A percentile compares a stretch with the other conserved stretches of the same genome.
phyloP scores from a whole-genome alignment of 2,329 filamentous ascomycete species.

The Exophiala phaeomuriformis region DNA sequence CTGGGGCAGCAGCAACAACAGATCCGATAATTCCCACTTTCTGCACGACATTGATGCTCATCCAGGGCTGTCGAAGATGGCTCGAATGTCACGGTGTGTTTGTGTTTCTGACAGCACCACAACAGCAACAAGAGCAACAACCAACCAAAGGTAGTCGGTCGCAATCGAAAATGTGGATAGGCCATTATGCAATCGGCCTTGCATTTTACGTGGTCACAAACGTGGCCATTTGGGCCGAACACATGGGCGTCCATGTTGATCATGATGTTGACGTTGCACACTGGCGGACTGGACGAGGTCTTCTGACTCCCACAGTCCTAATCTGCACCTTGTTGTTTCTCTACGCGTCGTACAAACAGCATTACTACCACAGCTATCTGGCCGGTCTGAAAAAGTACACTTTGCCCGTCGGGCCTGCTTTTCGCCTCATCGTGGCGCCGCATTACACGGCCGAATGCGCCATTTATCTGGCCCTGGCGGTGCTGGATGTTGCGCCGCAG shows the following conservation, averaged over 20 bases:
- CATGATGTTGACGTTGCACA: neutral
- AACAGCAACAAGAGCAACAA: too few relatives aligned
- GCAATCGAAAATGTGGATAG: constrained; percentile 72
- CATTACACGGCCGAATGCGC: constrained; percentile 87
- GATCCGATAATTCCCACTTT: constrained; percentile 43
- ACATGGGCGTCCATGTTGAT: neutral
- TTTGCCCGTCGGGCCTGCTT: constrained; percentile 65
- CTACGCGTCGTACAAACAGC: constrained; percentile 63
- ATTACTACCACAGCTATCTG: constrained; percentile 64
- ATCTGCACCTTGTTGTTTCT: constrained; percentile 49
- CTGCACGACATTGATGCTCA: constrained; percentile 63
- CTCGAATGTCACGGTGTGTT: constrained; percentile 57
- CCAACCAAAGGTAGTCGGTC: too few relatives aligned
- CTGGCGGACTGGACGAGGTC: neutral
- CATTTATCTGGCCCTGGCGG: constrained; percentile 71
- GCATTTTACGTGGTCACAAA: constrained; percentile 68
- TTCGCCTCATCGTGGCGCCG: constrained; percentile 67
- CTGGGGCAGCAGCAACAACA: constrained; percentile 41
- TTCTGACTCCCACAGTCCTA: constrained; percentile 6
- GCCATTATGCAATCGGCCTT: constrained; percentile 73
- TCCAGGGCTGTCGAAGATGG: constrained; percentile 68
- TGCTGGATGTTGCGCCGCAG: constrained; percentile 56
- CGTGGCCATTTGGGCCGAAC: constrained; percentile 74
- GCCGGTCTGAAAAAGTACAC: constrained; percentile 72
- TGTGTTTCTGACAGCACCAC: constrained; percentile 50